Conservation (phyloP, 257 asterid species). For the Datura wrightii region DNA sequence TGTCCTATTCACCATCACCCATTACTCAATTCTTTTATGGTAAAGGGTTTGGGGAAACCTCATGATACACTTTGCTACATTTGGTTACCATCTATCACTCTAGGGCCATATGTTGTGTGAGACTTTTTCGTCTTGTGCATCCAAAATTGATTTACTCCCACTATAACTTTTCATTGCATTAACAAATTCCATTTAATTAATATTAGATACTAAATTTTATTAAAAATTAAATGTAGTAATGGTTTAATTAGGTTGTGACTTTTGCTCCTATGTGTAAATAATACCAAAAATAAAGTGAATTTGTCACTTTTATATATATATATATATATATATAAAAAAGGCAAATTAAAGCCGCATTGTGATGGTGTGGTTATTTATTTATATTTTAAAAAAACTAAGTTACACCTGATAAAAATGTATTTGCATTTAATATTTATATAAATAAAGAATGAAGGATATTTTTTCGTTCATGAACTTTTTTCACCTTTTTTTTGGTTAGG, state of each 20-base stretch:
- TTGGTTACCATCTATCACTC: slow-evolving; percentile 29
- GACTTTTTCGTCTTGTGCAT: neutral
- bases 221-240: neutral
- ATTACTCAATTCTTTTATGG: slow-evolving; percentile 47
- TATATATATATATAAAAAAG: too few species aligned
- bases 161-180: neutral
- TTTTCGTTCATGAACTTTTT: too few species aligned
- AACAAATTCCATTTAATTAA: neutral
- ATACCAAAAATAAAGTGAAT: neutral
- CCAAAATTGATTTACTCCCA: slow-evolving; percentile 23
- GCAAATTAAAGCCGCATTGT: too few species aligned
- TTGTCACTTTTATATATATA: too few species aligned
- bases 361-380: too few species aligned
- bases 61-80: slow-evolving; percentile 39
- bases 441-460: too few species aligned
- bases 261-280: neutral
- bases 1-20: slow-evolving; percentile 41
- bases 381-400: too few species aligned
- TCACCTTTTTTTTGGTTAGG: too few species aligned
- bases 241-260: slow-evolving; percentile 9
- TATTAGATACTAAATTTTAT: too few species aligned
- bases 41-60: slow-evolving; percentile 38
- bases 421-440: too few species aligned
- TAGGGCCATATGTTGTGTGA: slow-evolving; percentile 33
- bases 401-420: too few species aligned